Conservation (phyloP, 2,329 filamentous ascomycete genomes). For the Penicillium digitatum region DNA sequence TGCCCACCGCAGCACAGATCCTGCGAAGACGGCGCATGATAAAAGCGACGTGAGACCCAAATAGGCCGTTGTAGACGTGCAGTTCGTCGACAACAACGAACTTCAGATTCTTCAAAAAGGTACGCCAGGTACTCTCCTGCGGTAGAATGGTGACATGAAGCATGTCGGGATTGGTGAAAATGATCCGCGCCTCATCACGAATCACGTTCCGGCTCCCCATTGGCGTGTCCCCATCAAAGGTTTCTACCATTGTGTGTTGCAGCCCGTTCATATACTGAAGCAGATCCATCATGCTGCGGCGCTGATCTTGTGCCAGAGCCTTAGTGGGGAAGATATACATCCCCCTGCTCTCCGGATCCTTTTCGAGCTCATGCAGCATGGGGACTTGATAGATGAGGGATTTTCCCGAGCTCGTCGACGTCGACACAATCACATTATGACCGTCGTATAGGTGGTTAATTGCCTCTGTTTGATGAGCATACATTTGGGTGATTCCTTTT, state of each 20-base stretch:
- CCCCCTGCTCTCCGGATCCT: conserved; percentile 70
- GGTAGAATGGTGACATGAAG: conserved; percentile 90
- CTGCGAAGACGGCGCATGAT: conserved; percentile 87
- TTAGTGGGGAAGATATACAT: conserved; percentile 99
- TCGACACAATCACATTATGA: conserved; percentile 84
- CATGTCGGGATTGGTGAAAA: conserved; percentile 99
- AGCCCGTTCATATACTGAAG: conserved; percentile 74
- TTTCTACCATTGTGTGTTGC: conserved; percentile 75
- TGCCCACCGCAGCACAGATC: conserved; percentile 86
- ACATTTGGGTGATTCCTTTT: conserved; percentile 78
- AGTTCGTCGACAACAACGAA: conserved; percentile 90
- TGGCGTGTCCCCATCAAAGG: conserved; percentile 91
- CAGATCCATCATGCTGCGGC: conserved; percentile 79
- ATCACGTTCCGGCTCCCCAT: conserved; percentile 74
- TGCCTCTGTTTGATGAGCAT: conserved; percentile 87
- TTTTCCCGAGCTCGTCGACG: conserved; percentile 94
- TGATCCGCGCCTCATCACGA: conserved; percentile 81
- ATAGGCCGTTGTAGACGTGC: conserved; percentile 92
- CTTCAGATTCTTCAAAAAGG: conserved; percentile 80
- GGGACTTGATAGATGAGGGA: conserved; percentile 97
- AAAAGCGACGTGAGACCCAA: conserved; percentile 89
- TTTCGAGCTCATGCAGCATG: conserved; percentile 79
- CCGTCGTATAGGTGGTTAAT: conserved; percentile 83
- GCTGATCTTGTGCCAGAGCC: conserved; percentile 90
- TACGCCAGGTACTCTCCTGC: conserved; percentile 83